These are phyloP conservation scores for Acanthamoeba culbertsoni DNA, from an alignment of 208 protist species.

Conservation along the genomic window DNA sequence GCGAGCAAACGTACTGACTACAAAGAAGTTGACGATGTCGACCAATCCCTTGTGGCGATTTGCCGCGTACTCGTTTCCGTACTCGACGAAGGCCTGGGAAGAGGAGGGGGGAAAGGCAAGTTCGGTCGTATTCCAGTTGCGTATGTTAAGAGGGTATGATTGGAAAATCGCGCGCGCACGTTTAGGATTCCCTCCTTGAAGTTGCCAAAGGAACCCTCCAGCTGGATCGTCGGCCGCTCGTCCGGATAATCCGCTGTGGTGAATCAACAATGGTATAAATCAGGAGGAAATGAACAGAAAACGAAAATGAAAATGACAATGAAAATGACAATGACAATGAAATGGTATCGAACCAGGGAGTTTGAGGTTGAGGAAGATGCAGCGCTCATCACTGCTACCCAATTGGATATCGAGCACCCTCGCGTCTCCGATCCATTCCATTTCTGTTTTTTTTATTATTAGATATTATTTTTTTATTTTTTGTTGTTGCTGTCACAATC, in stretches of 20 bases:
- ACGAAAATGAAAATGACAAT: neutral
- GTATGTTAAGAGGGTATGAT: neutral
- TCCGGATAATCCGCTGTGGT: neutral
- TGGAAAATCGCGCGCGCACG: neutral
- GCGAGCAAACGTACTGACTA: neutral
- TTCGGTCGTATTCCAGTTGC: no score
- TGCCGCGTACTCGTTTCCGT: slow-evolving; percentile 29
- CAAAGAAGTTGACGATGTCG: slow-evolving; percentile 36
- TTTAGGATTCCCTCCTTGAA: slow-evolving; percentile 2
- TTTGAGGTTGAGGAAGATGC: neutral
- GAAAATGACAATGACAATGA: neutral
- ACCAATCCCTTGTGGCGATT: neutral
- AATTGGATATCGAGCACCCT: neutral
- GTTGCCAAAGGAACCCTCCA: neutral
- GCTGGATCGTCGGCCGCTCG: neutral
- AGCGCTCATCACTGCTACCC: neutral
- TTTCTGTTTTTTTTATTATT: neutral
- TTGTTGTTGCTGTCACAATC: no score
- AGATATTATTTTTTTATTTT: no score
- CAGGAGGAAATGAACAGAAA: neutral
- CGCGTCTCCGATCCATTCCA: neutral
- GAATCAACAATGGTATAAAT: neutral
- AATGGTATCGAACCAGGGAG: neutral
- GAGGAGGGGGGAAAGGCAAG: no score
- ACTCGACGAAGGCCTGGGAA: neutral